A percentile compares a stretch with the other conserved stretches of the same genome.
phyloP scores from a whole-genome alignment of 352 stramenopile species.

The Globisporangium parvum region DNA sequence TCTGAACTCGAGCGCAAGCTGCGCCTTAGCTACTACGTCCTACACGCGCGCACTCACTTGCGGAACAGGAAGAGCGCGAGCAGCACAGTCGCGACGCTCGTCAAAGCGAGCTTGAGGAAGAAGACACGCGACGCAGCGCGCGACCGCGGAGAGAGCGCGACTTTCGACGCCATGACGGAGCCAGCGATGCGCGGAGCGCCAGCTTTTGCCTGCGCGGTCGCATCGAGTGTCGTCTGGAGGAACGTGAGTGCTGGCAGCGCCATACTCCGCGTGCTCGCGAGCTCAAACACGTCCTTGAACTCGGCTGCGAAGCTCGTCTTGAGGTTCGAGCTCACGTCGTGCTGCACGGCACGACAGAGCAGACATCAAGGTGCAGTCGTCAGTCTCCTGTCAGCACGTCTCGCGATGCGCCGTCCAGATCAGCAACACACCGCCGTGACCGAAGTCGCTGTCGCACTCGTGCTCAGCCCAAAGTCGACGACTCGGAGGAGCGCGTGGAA shows the following conservation, averaged over 20 bases:
- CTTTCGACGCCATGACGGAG: slow-evolving; percentile 37
- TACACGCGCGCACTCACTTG: slow-evolving; percentile 5
- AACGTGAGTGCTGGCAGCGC: slow-evolving; percentile 40
- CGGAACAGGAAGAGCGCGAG: slow-evolving; percentile 47
- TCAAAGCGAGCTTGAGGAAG: slow-evolving; percentile 65
- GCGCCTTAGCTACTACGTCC: not conserved
- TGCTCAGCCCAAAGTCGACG: slow-evolving; percentile 56
- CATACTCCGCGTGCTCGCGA: slow-evolving; percentile 39
- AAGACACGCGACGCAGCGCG: slow-evolving; percentile 51
- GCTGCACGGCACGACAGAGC: slow-evolving; percentile 7
- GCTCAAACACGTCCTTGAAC: slow-evolving; percentile 73
- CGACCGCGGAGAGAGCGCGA: slow-evolving; percentile 33
- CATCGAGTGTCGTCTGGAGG: slow-evolving; percentile 36
- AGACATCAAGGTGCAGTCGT: slow-evolving; percentile 2
- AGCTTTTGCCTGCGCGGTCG: slow-evolving; percentile 12
- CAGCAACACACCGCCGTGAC: slow-evolving; percentile 34
- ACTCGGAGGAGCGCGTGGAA: slow-evolving; percentile 51
- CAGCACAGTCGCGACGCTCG: slow-evolving; percentile 49
- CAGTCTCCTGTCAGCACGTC: not conserved
- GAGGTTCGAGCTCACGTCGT: slow-evolving; percentile 41
- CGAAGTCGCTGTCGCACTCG: slow-evolving; percentile 22
- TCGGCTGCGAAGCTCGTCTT: slow-evolving; percentile 57
- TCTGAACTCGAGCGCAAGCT: not conserved
- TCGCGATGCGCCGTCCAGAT: not conserved
- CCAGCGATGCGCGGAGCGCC: slow-evolving; percentile 29